Conservation (phyloP, 208 protist species). For the Willaertia magna region DNA sequence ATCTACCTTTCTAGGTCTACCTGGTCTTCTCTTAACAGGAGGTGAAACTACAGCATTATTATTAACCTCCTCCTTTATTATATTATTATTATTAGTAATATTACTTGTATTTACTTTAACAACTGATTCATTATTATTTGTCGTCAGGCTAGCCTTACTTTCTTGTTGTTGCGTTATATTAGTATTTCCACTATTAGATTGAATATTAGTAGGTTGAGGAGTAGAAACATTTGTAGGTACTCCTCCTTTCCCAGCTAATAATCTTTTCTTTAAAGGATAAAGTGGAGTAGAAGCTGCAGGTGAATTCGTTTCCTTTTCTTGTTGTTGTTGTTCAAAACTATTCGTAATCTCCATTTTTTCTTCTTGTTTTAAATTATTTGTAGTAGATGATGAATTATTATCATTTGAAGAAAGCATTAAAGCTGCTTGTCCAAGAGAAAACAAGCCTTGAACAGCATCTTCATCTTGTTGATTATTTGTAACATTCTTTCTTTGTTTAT, state of each 20-base stretch:
- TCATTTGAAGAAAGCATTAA: background rate
- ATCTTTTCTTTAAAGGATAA: background rate
- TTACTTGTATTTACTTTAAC: no score
- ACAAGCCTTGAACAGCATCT: background rate
- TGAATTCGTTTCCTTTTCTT: background rate
- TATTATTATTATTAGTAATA: no score
- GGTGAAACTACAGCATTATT: background rate
- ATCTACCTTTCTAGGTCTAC: background rate
- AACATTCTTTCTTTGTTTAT: background rate
- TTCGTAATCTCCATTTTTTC: background rate
- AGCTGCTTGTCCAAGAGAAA: background rate
- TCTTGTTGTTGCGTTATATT: no score
- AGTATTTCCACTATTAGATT: no score
- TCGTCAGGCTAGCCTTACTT: no score
- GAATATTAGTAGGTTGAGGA: no score
- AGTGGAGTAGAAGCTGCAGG: background rate
- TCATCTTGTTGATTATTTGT: no score
- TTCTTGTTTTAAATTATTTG: background rate
- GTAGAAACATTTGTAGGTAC: no score
- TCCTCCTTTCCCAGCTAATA: background rate
- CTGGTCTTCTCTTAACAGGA: background rate
- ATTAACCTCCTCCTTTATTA: no score
- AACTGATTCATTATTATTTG: no score
- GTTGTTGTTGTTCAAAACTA: no score
- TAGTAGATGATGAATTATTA: background rate